Evolutionary conservation across 768 basidiomycete genomes (phyloP), one percentile per base, ranked within the genome.

Genomic region (Russula lepida): DNA sequence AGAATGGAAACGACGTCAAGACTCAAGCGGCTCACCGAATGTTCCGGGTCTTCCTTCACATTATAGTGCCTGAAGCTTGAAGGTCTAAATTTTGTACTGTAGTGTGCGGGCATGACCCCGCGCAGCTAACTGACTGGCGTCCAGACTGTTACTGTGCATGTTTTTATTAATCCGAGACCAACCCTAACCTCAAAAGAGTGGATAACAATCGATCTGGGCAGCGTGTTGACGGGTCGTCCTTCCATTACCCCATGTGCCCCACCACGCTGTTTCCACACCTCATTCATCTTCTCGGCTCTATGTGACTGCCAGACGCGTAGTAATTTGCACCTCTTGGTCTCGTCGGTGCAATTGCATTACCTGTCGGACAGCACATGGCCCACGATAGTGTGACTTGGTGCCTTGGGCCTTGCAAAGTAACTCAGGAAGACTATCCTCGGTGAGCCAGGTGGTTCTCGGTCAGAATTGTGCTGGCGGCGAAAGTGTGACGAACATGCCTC

Each of bases 191-290:
- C n/a, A n/a, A n/a, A n/a, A n/a, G n/a, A n/a, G n/a, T n/a, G n/a
- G n/a, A n/a, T n/a, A n/a, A n/a, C n/a, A n/a, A n/a, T n/a, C n/a
- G n/a, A n/a, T n/a, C n/a, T 35, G 37, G n/a, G 39, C 39, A 41
- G 53, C 54, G 32, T 46, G 54, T 56, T 56, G 52, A 60, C 47
- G 28, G 27, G 41, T 27, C 27, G 30, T 17, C 5, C 39, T 32
- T 56, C 25, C n/a, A 30, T 5, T 56, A 33, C 43, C 28, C 44
- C 43, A 56, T 32, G 21, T 44, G 9, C n/a, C 27, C 23, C 13
- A 33, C 54, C 54, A 57, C 11, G 56, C 47, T n/a, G 56, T 37
- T 39, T 57, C 56, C 56, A 25, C 56, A 57, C 56, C 30, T 19
- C 35, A 6, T 27, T 32, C 46, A 49, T 49, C 5, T 13, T 21